A percentile compares a stretch with the other conserved stretches of the same genome.
phyloP scores from a whole-genome alignment of 176 grass and related monocot species.

The Dactylis glomerata region DNA sequence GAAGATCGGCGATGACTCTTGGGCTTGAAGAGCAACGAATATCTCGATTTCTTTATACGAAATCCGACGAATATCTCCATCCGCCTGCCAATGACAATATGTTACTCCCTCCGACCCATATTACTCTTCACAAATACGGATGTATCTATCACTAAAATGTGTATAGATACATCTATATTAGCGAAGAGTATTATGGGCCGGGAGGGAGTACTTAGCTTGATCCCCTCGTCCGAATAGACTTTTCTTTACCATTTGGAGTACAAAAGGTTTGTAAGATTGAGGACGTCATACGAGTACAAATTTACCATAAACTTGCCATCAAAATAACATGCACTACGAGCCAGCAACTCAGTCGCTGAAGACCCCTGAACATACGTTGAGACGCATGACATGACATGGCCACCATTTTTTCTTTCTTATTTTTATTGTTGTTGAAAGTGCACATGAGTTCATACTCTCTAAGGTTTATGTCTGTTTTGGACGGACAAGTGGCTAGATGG shows the following conservation, averaged over 20 bases:
- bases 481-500: no score
- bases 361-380: neutral
- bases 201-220: neutral
- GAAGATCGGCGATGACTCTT: neutral
- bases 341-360: neutral
- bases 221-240: neutral
- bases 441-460: no score
- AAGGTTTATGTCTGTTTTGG: no score
- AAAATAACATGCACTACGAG: neutral
- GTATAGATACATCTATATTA: no score
- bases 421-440: no score
- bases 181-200: no score
- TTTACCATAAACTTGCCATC: neutral
- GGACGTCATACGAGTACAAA: neutral
- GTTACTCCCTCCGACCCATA: no score
- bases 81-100: neutral
- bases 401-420: no score
- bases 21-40: constrained; percentile 14
- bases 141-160: no score
- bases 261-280: neutral
- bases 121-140: no score
- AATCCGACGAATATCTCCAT: constrained; percentile 8
- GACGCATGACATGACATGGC: neutral
- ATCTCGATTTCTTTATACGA: neutral
- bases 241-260: neutral